A percentile compares a stretch with the other conserved stretches of the same genome.
phyloP scores from a whole-genome alignment of 306 rosid genomes.

The Vigna unguiculata region DNA sequence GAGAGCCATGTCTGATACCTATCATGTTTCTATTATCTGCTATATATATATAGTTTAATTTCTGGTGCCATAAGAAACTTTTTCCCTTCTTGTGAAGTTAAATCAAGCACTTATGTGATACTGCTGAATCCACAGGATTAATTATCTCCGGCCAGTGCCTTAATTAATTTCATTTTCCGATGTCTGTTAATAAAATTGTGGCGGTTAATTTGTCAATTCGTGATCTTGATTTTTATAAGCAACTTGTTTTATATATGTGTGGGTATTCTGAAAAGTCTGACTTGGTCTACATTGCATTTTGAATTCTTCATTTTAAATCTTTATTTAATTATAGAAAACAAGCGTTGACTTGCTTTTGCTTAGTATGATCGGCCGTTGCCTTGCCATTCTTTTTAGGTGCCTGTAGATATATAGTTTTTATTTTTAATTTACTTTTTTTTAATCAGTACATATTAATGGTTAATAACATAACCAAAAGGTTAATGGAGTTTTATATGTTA shows the following conservation, averaged over 20 bases:
- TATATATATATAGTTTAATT: background rate
- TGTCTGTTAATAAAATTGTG: background rate
- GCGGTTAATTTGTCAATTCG: background rate
- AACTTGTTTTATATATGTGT: background rate
- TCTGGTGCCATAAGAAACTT: background rate
- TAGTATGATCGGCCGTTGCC: background rate
- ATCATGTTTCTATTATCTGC: background rate
- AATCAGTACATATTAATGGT: background rate
- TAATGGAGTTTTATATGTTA: background rate
- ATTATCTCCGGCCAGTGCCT: background rate
- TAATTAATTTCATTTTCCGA: background rate
- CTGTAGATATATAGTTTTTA: background rate
- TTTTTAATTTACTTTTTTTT: background rate
- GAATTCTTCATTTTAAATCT: background rate
- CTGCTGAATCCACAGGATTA: background rate
- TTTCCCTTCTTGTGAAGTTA: background rate
- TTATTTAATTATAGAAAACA: background rate
- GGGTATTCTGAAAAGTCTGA: background rate
- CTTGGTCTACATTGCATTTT: background rate
- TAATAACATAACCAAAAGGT: background rate
- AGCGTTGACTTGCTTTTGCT: background rate
- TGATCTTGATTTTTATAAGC: background rate
- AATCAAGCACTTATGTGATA: background rate
- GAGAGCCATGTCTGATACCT: constrained; percentile 49
- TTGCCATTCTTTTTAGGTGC: background rate